Base-by-base conservation (phyloP, 106 monocot genomes). In the Allium sativum region DNA sequence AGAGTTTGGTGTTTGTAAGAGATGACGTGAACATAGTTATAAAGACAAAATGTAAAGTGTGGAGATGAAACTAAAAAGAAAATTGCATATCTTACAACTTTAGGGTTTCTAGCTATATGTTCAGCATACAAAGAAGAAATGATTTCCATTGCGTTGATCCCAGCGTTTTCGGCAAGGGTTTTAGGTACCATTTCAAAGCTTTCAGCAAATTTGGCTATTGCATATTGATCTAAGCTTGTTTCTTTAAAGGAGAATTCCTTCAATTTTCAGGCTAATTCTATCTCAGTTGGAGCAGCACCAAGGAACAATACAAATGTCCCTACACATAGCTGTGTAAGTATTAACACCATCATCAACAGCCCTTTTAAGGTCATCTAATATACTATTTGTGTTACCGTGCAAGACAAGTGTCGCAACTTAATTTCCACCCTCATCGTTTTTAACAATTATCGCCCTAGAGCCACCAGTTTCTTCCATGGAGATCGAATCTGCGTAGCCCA, bases 301-400 rank as follows among this genome's bases (percentile, higher is more conserved):
- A 61, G 93, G 93, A 79, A 94, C 60, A 17, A 89, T 94, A 18
- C 89, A 82, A 71, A 89, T 89, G 21, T 94, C 93, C 64, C 86
- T 70, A 55, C 93, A 89, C 93, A 94, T 89, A n/a, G 93, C 89
- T 82, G 90, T 98, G 73, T 91, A 98, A 16, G 91, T 84, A 75
- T 98, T 98, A 52, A 98, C 96, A 74, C 96, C 96, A 77, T 98
- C 96, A 76, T 98, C 96, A 69, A 98, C 84, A 18, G 96, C 96
- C 75, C 96, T 84, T 70, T 98, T 91, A 70, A 98, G 87, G 59
- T 98, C 90, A 78, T 98, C 96, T 42, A 98, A 60, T 68, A 98
- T 91, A 76, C 96, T 91, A 19, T 98, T 91, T 56, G 96, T 98
- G 56, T 91, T 98, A 12, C 87, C 91, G 45, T 91, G 79, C 65